Evolutionary conservation across 148 eudicot species (phyloP).

Genomic region (Camellia lanceoleosa): DNA sequence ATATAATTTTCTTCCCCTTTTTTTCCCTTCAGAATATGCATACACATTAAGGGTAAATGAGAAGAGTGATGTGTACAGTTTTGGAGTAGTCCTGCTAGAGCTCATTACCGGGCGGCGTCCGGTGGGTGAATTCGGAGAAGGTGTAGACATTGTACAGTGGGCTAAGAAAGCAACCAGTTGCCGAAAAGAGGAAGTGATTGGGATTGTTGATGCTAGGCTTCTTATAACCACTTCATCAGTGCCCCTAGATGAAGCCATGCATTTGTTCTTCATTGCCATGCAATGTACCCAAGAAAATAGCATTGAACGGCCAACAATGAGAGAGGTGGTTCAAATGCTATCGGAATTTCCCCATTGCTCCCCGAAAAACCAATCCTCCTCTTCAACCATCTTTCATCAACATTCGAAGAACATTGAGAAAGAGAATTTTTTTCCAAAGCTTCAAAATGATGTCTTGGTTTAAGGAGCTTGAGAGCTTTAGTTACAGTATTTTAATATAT

Average conservation of each 20-base stretch:
- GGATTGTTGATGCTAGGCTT: conserved; percentile 57
- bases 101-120: conserved; percentile 75
- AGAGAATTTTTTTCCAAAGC: conserved; percentile 23
- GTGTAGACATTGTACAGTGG: conserved; percentile 91
- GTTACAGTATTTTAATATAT: no score
- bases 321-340: conserved; percentile 91
- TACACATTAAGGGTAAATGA: conserved; percentile 84
- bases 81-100: conserved; percentile 83
- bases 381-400: conserved; percentile 7
- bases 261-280: conserved; percentile 83
- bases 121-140: conserved; percentile 91
- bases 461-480: background rate
- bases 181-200: conserved; percentile 44
- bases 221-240: conserved; percentile 22
- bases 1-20: no score
- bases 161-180: conserved; percentile 41
- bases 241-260: conserved; percentile 76
- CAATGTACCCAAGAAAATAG: conserved; percentile 84
- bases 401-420: conserved; percentile 10
- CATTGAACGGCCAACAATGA: conserved; percentile 79
- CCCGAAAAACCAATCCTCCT: conserved; percentile 12
- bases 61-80: conserved; percentile 94
- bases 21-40: conserved; percentile 62
- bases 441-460: conserved; percentile 23
- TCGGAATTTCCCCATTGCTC: conserved; percentile 51